These are phyloP conservation scores for Bonia amplexicaulis DNA, from an alignment of 176 grass and related monocot genomes.

Conservation along the genomic window DNA sequence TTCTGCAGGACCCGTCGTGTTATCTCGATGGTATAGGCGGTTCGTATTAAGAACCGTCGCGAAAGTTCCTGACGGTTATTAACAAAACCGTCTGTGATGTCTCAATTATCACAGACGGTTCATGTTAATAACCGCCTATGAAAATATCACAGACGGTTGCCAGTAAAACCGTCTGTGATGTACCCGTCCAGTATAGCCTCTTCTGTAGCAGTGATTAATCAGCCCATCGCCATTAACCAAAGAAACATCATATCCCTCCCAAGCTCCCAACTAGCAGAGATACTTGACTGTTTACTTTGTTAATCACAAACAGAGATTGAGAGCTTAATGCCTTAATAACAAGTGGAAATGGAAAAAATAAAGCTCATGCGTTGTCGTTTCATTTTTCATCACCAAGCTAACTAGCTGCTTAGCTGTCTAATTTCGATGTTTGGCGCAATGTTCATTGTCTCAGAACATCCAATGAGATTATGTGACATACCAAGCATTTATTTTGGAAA, in stretches of 20 bases:
- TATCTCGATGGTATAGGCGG: no score
- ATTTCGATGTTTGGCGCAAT: not conserved
- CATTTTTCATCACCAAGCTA: not conserved
- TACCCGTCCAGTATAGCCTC: no score
- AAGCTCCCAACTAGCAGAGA: not conserved
- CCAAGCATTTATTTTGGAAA: not conserved
- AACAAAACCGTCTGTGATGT: no score
- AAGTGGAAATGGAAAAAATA: conserved; percentile 19
- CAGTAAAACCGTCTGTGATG: no score
- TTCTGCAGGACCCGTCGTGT: no score
- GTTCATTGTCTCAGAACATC: not conserved
- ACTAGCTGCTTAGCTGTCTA: not conserved
- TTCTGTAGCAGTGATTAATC: no score
- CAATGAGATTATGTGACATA: not conserved
- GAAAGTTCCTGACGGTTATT: no score
- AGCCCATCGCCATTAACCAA: not conserved
- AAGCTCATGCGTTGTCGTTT: not conserved
- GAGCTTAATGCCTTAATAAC: not conserved
- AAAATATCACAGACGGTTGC: no score
- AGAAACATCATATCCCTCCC: not conserved
- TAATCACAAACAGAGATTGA: not conserved
- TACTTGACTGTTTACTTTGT: not conserved
- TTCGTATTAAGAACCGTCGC: no score
- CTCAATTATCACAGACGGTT: no score
- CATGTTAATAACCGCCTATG: no score